Evolutionary conservation across 2,329 filamentous ascomycete genomes (phyloP).

Genomic region (Verticillium alfalfae): DNA sequence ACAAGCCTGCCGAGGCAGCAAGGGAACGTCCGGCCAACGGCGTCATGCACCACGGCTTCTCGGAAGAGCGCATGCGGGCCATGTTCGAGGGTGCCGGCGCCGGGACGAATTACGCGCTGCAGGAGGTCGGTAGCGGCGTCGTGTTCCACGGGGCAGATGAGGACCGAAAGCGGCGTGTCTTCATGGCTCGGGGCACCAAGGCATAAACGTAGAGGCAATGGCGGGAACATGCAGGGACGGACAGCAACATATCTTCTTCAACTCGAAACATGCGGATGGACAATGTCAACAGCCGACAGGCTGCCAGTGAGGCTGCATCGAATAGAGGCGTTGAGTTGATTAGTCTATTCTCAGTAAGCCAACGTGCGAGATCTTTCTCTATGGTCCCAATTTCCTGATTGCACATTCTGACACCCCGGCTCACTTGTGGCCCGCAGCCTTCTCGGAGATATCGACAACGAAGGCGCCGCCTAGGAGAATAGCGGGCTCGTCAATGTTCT

Average conservation of each 20-base stretch:
- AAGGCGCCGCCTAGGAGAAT: conserved; percentile 74
- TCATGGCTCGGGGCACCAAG: conserved; percentile 18
- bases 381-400: neutral
- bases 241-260: neutral
- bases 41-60: conserved; percentile 63
- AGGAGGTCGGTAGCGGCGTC: conserved; percentile 44
- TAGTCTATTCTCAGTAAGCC: neutral
- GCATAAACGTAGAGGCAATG: neutral
- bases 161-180: conserved; percentile 34
- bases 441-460: conserved; percentile 32
- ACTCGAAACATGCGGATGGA: neutral
- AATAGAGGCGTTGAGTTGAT: too few relatives aligned
- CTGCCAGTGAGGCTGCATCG: too few relatives aligned
- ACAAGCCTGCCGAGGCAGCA: neutral
- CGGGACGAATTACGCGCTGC: conserved; percentile 50
- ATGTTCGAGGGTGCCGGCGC: conserved; percentile 62
- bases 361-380: too few relatives aligned
- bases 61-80: conserved; percentile 47
- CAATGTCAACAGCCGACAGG: too few relatives aligned
- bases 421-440: neutral
- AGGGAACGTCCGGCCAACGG: conserved; percentile 30
- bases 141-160: conserved; percentile 31
- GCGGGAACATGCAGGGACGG: neutral
- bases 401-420: neutral
- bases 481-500: conserved; percentile 71